A percentile compares a stretch with the other conserved stretches of the same genome.
Evolutionary conservation across 2,329 filamentous ascomycete genomes (phyloP).

Genomic region (Aspergillus sp.): DNA sequence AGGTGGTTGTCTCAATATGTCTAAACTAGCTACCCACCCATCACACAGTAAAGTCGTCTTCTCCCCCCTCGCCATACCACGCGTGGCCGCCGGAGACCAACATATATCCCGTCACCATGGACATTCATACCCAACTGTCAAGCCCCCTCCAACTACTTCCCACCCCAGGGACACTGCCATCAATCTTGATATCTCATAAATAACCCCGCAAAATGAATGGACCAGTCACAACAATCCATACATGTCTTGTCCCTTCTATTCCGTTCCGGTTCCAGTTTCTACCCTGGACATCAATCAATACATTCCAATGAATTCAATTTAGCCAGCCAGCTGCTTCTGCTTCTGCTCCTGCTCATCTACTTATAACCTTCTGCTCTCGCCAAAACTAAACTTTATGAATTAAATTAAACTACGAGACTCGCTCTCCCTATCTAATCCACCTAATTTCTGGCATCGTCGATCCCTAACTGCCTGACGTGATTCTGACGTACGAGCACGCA

Average conservation of each 20-base stretch:
- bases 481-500: neutral
- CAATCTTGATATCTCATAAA: neutral
- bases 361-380: neutral
- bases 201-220: neutral
- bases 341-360: neutral
- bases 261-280: neutral
- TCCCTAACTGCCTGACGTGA: neutral
- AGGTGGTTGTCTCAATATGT: slow-evolving; percentile 93
- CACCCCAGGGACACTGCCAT: neutral
- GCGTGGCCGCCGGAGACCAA: neutral
- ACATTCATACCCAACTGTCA: neutral
- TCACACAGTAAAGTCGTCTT: neutral
- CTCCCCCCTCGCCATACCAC: neutral
- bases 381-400: neutral
- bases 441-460: neutral
- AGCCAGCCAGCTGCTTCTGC: neutral
- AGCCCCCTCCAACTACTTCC: neutral
- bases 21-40: slow-evolving; percentile 48
- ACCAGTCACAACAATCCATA: neutral
- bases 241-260: neutral
- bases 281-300: neutral
- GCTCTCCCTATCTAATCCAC: no score
- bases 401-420: neutral
- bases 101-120: neutral
- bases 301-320: neutral